Conservation (phyloP, 257 asterid genomes). For the Knoxia roxburghii region DNA sequence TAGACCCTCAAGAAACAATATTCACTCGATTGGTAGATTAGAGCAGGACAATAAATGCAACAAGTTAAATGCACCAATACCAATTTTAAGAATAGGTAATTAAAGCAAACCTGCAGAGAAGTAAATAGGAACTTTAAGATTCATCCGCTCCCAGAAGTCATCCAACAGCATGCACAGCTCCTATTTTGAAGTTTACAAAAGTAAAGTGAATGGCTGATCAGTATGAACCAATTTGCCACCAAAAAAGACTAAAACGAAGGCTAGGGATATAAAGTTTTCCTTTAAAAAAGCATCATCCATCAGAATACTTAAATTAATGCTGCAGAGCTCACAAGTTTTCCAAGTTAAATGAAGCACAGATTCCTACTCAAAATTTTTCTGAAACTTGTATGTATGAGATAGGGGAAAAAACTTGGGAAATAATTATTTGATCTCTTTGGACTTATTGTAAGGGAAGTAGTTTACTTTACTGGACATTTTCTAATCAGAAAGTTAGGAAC, state of each 20-base stretch:
- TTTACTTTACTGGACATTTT: no score
- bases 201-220: not conserved
- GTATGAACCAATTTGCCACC: not conserved
- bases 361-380: not conserved
- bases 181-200: slow-evolving; percentile 31
- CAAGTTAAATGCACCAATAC: not conserved
- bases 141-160: slow-evolving; percentile 89
- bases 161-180: slow-evolving; percentile 92
- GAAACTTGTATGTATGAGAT: no score
- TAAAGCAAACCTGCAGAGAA: slow-evolving; percentile 64
- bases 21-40: not conserved
- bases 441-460: no score
- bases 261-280: no score
- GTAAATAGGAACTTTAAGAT: slow-evolving; percentile 83
- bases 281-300: not conserved
- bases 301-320: not conserved
- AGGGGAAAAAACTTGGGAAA: no score
- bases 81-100: slow-evolving; percentile 14
- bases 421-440: no score
- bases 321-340: not conserved
- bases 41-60: not conserved
- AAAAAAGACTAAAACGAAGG: no score
- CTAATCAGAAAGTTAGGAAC: not conserved
- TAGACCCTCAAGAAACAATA: not conserved
- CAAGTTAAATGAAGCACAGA: not conserved